Base-by-base conservation (phyloP, 768 basidiomycete species). In the Tricholoma sp. region DNA sequence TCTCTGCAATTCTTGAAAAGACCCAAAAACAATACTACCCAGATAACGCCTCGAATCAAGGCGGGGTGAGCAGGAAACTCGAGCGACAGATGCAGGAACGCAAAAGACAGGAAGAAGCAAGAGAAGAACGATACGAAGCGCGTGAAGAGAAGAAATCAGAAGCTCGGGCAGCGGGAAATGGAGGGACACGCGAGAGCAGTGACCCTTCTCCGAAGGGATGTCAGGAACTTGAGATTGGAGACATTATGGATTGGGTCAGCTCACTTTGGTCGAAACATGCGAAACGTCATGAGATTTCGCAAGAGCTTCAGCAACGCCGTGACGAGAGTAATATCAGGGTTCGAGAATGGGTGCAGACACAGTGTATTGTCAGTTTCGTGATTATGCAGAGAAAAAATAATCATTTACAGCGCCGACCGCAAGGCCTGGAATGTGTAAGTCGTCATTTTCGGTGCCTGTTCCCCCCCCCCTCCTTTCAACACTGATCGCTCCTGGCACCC, bases 1-100 rank as follows among this genome's bases (percentile, higher is more conserved):
- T 19, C 27, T n/a, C n/a, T 6, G 32, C 18, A 29, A 18, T 50
- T 50, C 11, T n/a, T 18, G n/a, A 29, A 16, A 34, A 19, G 27
- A 50, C 49, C 27, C 49, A 50, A n/a, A 50, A 50, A n/a, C 5
- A n/a, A n/a, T 50, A 50, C 49, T 50, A 50, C 49, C n/a, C n/a
- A 22, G 49, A 45, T 22, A 22, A 22, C 19, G 43, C 43, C 43
- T 19, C 19, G 43, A 9, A 45, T 22, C 43, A 45, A 45, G 43
- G 39, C 5, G 39, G 39, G 39, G n/a, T 39, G 39, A 39, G 39
- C 16, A 39, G 39, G 39, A 39, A 39, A 18, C 16, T 39, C 1
- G 39, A 39, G 39, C 39, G 39, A 39, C 39, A 39, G 39, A 39
- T 39, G 39, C 39, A 39, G 39, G 39, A 39, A 39, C 39, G 39